These are phyloP conservation scores for Euryodendron excelsum DNA, from an alignment of 148 eudicot genomes.

Conservation along the genomic window DNA sequence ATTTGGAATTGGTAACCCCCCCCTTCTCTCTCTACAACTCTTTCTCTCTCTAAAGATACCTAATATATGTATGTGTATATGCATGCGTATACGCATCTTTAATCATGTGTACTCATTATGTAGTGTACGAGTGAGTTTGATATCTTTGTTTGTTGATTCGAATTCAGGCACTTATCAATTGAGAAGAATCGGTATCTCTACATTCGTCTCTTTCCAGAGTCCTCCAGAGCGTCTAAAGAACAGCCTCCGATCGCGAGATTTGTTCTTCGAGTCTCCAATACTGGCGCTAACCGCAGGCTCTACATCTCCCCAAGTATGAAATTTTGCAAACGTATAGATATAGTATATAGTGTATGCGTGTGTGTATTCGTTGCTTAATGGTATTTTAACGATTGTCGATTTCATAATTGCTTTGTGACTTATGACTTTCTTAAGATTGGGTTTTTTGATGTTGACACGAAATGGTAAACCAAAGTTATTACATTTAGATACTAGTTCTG, in stretches of 20 bases:
- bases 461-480: too few species aligned
- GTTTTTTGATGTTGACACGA: too few species aligned
- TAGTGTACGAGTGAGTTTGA: not conserved
- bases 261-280: slow-evolving; percentile 56
- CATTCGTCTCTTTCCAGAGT: slow-evolving; percentile 71
- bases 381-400: too few species aligned
- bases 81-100: too few species aligned
- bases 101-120: too few species aligned
- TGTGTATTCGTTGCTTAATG: not conserved
- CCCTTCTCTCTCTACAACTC: not conserved
- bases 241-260: slow-evolving; percentile 80
- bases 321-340: not conserved
- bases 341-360: not conserved
- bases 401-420: not conserved
- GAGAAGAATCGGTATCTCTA: slow-evolving; percentile 65
- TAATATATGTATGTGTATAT: not conserved
- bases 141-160: not conserved
- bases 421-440: not conserved
- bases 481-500: too few species aligned
- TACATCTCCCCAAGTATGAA: slow-evolving; percentile 61
- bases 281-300: slow-evolving; percentile 53
- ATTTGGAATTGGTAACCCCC: slow-evolving; percentile 72
- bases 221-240: slow-evolving; percentile 53
- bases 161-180: slow-evolving; percentile 62
- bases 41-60: not conserved